phyloP scores from a whole-genome alignment of 495 filamentous ascomycete species.

The Neurospora pannonica region DNA sequence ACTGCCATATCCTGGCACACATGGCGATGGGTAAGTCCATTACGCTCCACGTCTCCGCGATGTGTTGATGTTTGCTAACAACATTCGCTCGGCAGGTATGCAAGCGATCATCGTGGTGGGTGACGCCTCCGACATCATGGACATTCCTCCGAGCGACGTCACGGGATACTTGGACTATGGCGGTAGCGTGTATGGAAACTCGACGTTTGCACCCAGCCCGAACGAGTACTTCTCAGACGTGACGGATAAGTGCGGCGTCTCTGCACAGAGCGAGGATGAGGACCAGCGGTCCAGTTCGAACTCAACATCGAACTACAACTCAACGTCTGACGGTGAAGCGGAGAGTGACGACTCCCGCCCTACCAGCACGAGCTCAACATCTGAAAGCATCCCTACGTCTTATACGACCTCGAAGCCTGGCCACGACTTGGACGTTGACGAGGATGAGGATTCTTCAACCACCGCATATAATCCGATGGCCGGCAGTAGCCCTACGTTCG shows the following conservation, averaged over 20 bases:
- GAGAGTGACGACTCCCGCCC: not conserved
- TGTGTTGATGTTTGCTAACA: slow-evolving; percentile 2
- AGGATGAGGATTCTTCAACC: not conserved
- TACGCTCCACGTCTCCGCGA: not conserved
- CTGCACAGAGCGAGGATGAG: not conserved
- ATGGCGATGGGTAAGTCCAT: slow-evolving; percentile 21
- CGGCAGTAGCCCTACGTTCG: not conserved
- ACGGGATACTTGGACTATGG: slow-evolving; percentile 40
- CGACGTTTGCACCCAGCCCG: slow-evolving; percentile 27
- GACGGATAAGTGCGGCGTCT: slow-evolving; percentile 7
- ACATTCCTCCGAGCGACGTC: slow-evolving; percentile 23
- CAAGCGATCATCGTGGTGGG: slow-evolving; percentile 44
- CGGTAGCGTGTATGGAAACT: slow-evolving; percentile 42
- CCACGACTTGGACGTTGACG: not conserved
- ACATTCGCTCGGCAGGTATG: slow-evolving; percentile 26
- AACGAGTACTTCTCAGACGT: slow-evolving; percentile 13
- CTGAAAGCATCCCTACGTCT: not conserved
- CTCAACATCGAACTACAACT: not conserved
- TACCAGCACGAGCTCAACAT: not conserved
- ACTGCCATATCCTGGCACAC: slow-evolving; percentile 44
- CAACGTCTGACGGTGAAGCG: not conserved
- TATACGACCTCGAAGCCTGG: not conserved
- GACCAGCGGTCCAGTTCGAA: not conserved
- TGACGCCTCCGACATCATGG: slow-evolving; percentile 29
- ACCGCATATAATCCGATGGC: not conserved